A percentile compares a stretch with the other conserved stretches of the same genome.
Conservation (phyloP, 768 basidiomycete genomes). For the Hypholoma fasciculare region DNA sequence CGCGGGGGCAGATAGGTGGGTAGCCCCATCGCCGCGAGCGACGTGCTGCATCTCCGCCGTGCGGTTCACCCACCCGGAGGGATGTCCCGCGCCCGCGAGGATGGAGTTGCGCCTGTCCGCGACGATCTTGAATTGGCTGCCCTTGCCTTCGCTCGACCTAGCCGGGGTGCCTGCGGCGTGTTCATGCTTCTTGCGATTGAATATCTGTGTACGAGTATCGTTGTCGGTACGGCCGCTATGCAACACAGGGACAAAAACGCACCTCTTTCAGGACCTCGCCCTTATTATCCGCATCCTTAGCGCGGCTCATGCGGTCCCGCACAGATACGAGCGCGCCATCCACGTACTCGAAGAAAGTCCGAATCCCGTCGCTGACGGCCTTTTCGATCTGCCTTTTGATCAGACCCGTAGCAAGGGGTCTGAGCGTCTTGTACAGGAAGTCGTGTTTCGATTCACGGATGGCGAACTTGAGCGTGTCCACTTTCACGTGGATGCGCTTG, state of each 20-base stretch:
- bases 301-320: conserved; percentile 74
- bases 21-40: conserved; percentile 28
- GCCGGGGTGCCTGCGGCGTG: conserved; percentile 11
- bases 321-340: conserved; percentile 91
- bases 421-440: conserved; percentile 81
- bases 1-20: neutral
- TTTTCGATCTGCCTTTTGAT: conserved; percentile 74
- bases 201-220: conserved; percentile 9
- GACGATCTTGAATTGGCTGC: conserved; percentile 81
- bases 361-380: conserved; percentile 63
- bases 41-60: conserved; percentile 39
- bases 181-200: conserved; percentile 50
- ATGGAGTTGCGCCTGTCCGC: conserved; percentile 69
- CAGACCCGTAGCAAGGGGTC: conserved; percentile 75
- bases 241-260: conserved; percentile 15
- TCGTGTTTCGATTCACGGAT: conserved; percentile 94
- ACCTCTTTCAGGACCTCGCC: conserved; percentile 62
- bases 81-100: conserved; percentile 61
- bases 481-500: conserved; percentile 71
- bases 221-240: neutral
- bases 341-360: conserved; percentile 81
- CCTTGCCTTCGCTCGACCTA: conserved; percentile 18
- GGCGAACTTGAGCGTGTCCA: conserved; percentile 85
- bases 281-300: conserved; percentile 36
- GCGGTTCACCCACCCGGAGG: conserved; percentile 73